Conservation (phyloP, 768 basidiomycete species). For the Holtermannia corniformis region DNA sequence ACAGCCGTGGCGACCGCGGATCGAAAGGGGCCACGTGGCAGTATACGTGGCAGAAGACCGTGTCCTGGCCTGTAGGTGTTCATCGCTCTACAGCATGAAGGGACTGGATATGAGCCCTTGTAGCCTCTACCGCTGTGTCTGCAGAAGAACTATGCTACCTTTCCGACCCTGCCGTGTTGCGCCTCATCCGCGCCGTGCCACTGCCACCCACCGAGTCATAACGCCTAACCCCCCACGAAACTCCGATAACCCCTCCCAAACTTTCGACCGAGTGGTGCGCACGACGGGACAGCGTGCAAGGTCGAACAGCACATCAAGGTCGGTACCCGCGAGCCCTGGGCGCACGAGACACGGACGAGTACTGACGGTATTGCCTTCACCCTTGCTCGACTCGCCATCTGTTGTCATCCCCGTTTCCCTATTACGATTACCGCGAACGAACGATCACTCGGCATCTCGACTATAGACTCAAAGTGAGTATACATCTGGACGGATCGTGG, state of each 20-base stretch:
- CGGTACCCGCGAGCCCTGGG: not conserved
- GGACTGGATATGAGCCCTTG: too few species aligned
- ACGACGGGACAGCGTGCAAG: not conserved
- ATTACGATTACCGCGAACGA: not conserved
- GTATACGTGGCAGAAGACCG: too few species aligned
- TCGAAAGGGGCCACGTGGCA: too few species aligned
- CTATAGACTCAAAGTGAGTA: not conserved
- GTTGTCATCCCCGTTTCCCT: not conserved
- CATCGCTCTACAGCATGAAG: too few species aligned
- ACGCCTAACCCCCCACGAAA: too few species aligned
- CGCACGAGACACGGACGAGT: not conserved
- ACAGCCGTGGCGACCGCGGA: too few species aligned
- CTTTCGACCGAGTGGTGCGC: not conserved
- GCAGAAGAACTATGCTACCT: too few species aligned
- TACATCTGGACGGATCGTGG: not conserved
- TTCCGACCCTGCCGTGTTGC: too few species aligned
- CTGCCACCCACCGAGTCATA: too few species aligned
- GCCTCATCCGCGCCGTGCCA: too few species aligned
- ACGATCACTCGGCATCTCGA: not conserved
- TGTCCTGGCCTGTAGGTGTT: too few species aligned
- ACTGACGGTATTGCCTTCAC: not conserved
- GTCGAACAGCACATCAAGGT: not conserved
- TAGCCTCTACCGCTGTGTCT: too few species aligned
- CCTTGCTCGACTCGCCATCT: not conserved
- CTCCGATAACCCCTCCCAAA: not conserved